A percentile compares a stretch with the other conserved stretches of the same genome.
Conservation (phyloP, 2,329 filamentous ascomycete species). For the Xylariaceae sp. region DNA sequence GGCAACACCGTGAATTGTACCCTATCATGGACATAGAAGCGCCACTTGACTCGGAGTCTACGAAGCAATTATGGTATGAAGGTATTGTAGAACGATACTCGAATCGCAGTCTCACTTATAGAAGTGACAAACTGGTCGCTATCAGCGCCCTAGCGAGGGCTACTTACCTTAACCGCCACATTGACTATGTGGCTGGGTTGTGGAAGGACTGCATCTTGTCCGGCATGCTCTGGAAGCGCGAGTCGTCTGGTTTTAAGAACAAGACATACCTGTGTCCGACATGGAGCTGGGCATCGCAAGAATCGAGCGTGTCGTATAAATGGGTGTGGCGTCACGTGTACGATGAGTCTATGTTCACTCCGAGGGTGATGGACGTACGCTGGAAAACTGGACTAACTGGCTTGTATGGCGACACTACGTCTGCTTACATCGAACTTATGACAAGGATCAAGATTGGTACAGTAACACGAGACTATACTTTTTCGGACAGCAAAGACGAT, state of each 20-base stretch:
- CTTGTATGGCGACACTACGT: too few species aligned
- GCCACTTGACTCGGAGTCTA: neutral
- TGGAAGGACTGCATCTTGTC: neutral
- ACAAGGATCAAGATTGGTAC: too few species aligned
- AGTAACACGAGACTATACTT: too few species aligned
- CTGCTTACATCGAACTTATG: too few species aligned
- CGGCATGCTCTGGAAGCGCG: neutral
- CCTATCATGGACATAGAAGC: neutral
- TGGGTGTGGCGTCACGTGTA: too few species aligned
- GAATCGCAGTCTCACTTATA: slow-evolving; percentile 4
- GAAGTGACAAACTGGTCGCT: slow-evolving; percentile 4
- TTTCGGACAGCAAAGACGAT: too few species aligned
- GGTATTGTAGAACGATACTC: slow-evolving; percentile 6
- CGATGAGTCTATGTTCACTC: too few species aligned
- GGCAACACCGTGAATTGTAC: neutral
- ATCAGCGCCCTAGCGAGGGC: neutral
- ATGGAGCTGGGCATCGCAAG: too few species aligned
- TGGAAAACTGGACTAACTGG: too few species aligned
- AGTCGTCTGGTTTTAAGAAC: neutral
- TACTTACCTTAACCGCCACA: neutral
- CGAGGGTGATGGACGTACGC: too few species aligned
- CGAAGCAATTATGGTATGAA: neutral
- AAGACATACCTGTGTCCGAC: neutral
- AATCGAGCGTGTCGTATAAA: too few species aligned
- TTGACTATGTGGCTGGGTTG: neutral